Base-by-base conservation (phyloP, 495 filamentous ascomycete genomes). In the Daldinia bambusicola region DNA sequence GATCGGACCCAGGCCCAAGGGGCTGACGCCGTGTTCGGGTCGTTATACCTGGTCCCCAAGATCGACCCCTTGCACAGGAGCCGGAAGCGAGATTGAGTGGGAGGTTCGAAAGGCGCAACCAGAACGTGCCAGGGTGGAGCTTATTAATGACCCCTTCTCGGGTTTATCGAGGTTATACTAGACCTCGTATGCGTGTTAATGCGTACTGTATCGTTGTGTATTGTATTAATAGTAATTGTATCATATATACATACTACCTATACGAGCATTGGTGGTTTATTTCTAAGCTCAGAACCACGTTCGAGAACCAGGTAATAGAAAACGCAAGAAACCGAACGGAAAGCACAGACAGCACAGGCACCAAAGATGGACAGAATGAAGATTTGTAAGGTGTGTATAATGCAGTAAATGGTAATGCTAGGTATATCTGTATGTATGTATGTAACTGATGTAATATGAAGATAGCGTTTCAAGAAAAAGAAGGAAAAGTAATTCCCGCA, bases 151-250 rank as follows among this genome's bases (percentile, higher is more conserved):
- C 14, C 14, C 22, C 13, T 32, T 32, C 50, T 13, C 53, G 34
- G 53, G 18, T 57, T 57, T 57, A 57, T 38, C 53, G 4, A 57
- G 31, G 53, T 57, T 53, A 53, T 53, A 53, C 50, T 53, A 32
- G 50, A 53, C 50, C 30, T 53, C 50, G 26, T 53, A 53, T 53
- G 12, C 10, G 10, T 31, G 4, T 10, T 36, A 36, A 36, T 36
- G 34, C 34, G 9, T 36, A 36, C 5, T 6, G 1, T 36, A 36
- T 1, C 26, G n/a, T n/a, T n/a, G n/a, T n/a, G n/a, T n/a, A n/a
- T n/a, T n/a, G n/a, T n/a, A n/a, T n/a, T n/a, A n/a, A n/a, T 34
- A 34, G 32, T 34, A 34, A 4, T 34, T 34, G 32, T 34, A 34
- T 34, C 32, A 7, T 34, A 7, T 34, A 34, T 34, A 34, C 32